Percentiles rank a stretch among this genome's conserved stretches.
Conservation (phyloP, 176 grass and related monocot genomes). For the Cenchrus fungigraminus region DNA sequence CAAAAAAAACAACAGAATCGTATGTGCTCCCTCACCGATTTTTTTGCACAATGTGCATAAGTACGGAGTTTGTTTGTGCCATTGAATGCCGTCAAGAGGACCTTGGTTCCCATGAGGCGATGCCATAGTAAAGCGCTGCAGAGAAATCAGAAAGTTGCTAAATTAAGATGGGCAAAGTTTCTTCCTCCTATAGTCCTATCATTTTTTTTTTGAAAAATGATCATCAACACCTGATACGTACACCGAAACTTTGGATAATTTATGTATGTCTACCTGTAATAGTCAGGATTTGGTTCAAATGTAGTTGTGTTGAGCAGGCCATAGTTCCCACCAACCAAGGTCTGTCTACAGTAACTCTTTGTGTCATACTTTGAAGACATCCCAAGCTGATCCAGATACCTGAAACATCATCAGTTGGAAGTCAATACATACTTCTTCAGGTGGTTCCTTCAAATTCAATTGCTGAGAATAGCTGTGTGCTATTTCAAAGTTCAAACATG, state of each 20-base stretch:
- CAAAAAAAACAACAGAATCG: background rate
- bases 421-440: background rate
- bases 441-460: background rate
- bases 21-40: conserved; percentile 42
- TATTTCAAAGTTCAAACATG: background rate
- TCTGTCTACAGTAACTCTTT: conserved; percentile 80
- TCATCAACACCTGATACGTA: too few relatives aligned
- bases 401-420: conserved; percentile 28
- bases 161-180: conserved; percentile 8
- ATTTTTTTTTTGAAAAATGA: too few relatives aligned
- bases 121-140: conserved; percentile 82
- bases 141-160: conserved; percentile 28
- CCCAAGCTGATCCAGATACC: conserved; percentile 84
- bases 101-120: conserved; percentile 72
- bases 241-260: background rate
- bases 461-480: background rate
- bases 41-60: conserved; percentile 71
- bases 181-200: background rate
- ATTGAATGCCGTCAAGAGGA: conserved; percentile 59
- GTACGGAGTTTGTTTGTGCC: conserved; percentile 63
- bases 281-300: conserved; percentile 87
- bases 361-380: conserved; percentile 81
- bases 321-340: conserved; percentile 78
- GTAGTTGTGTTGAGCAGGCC: conserved; percentile 80
- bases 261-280: conserved; percentile 63